Base-by-base conservation (phyloP, 2,329 filamentous ascomycete genomes). In the Penicillium sp. region DNA sequence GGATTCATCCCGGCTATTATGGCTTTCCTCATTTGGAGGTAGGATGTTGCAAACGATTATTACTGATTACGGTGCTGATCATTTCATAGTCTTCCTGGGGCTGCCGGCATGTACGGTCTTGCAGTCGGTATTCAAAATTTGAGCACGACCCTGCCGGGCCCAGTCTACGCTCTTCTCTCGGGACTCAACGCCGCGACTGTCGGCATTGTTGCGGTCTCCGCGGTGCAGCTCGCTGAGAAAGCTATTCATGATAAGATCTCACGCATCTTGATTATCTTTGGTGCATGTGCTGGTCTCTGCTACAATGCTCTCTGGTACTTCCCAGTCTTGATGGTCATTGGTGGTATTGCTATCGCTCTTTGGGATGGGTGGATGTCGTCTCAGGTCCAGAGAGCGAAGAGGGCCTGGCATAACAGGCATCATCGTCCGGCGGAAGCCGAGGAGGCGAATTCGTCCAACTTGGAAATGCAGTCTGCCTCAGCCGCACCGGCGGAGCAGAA, bases 301-400 rank as follows among this genome's bases (percentile, higher is more conserved):
- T 91, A 91, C 66, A 90, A 86, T 52, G 84, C 88, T 0, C 74
- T 92, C 0, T 92, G 90, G 90, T 92, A 90, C 64, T 92, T 91
- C 48, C 90, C 90, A 0, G 67, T 85, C 0, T 69, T 92, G 4
- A 87, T 91, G 74, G 65, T 83, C 0, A 63, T 79, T 1, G 84
- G 82, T 0, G 89, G 88, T 0, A 11, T 81, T 1, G 72, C 74
- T 0, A 84, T 85, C 0, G 71, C 86, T 0, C 55, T 84, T 0
- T 86, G 84, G 78, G 88, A 91, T 72, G 77, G 76, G 45, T 78
- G 80, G 43, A 82, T 82, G 75, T 66, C 83, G 6, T 79, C 83
- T n/a, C 70, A 76, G 0, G 70, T 79, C 5, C 69, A 75, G 25
- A 75, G 72, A 49, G 73, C 71, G 59, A 68, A 57, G 41, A 45